phyloP scores from a whole-genome alignment of 2,329 filamentous ascomycete species.

The Arthrobotrys megalospora region DNA sequence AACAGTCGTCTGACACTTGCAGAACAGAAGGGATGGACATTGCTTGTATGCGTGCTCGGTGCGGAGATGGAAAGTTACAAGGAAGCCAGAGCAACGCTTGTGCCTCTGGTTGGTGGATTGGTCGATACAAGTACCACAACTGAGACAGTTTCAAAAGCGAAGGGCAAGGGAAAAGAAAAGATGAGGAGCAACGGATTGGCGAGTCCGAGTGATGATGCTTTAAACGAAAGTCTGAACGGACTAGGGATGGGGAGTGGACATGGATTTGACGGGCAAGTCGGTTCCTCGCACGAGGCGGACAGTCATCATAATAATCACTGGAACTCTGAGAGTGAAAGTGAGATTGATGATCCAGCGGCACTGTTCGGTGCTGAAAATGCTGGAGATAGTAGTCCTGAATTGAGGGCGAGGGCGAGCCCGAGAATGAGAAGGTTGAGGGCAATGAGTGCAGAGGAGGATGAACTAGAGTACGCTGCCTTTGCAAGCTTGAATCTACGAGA shows the following conservation, averaged over 20 bases:
- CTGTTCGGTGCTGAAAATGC: slow-evolving; percentile 46
- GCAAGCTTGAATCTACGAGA: slow-evolving; percentile 41
- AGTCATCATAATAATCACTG: slow-evolving; percentile 42
- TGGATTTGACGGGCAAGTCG: slow-evolving; percentile 24
- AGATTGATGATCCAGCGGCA: slow-evolving; percentile 57
- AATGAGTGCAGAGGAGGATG: slow-evolving; percentile 50
- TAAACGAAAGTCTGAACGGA: slow-evolving; percentile 56
- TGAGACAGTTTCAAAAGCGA: slow-evolving; percentile 35
- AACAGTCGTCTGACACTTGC: slow-evolving; percentile 71
- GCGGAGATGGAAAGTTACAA: slow-evolving; percentile 79
- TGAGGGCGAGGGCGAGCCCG: slow-evolving; percentile 48
- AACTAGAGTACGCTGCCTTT: slow-evolving; percentile 58
- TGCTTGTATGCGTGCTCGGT: slow-evolving; percentile 82
- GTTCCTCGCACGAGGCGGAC: neutral
- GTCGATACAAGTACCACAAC: slow-evolving; percentile 42
- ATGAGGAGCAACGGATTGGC: slow-evolving; percentile 19
- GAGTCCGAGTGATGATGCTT: slow-evolving; percentile 48
- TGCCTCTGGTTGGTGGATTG: slow-evolving; percentile 46
- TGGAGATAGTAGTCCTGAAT: slow-evolving; percentile 49
- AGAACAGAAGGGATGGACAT: slow-evolving; percentile 78
- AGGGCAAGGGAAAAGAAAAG: slow-evolving; percentile 46
- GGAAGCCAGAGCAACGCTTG: slow-evolving; percentile 67
- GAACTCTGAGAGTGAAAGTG: slow-evolving; percentile 58
- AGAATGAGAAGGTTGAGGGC: slow-evolving; percentile 41
- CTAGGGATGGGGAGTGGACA: slow-evolving; percentile 26